Conservation (phyloP, 2,329 filamentous ascomycete species). For the Phaeoacremonium minimum region DNA sequence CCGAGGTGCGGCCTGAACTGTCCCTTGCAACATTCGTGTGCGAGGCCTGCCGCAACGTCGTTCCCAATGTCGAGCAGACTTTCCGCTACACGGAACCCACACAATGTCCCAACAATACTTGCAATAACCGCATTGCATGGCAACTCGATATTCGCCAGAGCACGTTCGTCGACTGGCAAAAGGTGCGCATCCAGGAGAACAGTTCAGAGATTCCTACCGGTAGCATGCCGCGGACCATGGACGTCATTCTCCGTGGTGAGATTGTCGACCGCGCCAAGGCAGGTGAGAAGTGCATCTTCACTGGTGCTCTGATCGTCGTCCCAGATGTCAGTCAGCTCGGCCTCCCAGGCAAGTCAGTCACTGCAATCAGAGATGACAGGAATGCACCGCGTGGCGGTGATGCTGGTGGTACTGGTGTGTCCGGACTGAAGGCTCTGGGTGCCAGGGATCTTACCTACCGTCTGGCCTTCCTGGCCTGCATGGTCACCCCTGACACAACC, state of each 20-base stretch:
- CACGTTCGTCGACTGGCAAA: constrained; percentile 99
- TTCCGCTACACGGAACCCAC: constrained; percentile 97
- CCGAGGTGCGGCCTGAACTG: constrained; percentile 91
- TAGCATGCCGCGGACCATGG: constrained; percentile 97
- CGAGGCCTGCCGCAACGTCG: constrained; percentile 77
- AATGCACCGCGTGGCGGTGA: constrained; percentile 71
- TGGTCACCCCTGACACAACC: constrained; percentile 86
- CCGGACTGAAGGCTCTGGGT: constrained; percentile 85
- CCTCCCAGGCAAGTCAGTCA: constrained; percentile 78
- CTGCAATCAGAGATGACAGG: constrained; percentile 78
- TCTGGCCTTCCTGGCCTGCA: constrained; percentile 93
- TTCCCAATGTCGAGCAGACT: constrained; percentile 92
- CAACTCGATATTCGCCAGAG: constrained; percentile 94
- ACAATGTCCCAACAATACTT: constrained; percentile 85
- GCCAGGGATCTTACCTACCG: constrained; percentile 94
- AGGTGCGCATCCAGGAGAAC: constrained; percentile 96
- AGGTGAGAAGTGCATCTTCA: constrained; percentile 97
- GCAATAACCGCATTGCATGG: constrained; percentile 90
- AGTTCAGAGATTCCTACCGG: constrained; percentile 97
- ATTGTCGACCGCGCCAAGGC: constrained; percentile 97
- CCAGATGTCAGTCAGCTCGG: constrained; percentile 94
- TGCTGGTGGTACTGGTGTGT: constrained; percentile 78
- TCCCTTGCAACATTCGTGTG: constrained; percentile 91
- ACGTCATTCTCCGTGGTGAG: constrained; percentile 91
- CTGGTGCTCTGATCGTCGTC: constrained; percentile 90